Base-by-base conservation (phyloP, 345 rosid species). In the Anastatica hierochuntica region DNA sequence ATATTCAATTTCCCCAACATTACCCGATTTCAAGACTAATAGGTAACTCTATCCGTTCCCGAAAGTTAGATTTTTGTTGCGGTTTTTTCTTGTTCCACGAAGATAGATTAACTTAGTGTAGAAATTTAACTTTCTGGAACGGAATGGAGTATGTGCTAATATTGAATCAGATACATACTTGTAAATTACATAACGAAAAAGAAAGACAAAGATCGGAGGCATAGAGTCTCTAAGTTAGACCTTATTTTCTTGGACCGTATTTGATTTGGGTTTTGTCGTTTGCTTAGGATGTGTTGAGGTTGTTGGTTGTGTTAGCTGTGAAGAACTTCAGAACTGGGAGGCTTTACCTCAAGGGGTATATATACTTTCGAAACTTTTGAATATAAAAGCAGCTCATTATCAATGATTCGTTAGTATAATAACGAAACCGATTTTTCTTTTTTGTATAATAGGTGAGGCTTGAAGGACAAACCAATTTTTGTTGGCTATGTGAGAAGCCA, bases 401-500 rank as follows among this genome's bases (percentile, higher is more conserved):
- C 18, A 0, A 27, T 27, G 4, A 17, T 63, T 60, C 8, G 1
- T 10, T 52, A 13, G 5, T 44, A 38, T 43, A 33, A 9, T 37
- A 35, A 61, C 24, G 39, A 14, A 39, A 15, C 23, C 26, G 10
- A 3, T 14, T 5, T 1, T 69, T 53, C 58, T 67, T 3, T 31
- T 27, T 7, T 41, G 35, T 49, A 6, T 7, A 41, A 31, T 70
- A 84, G 98, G 96, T 79, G 60, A 76, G 96, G 74, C 76, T 90
- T 58, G 98, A 90, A 81, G 92, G 84, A 54, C 85, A 70, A 67
- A 80, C 92, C 4, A 72, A 84, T 43, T 84, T 77, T 66, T 87
- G 98, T 74, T 90, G 98, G 95, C 92, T 90, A 29, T 90, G 98
- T 49, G 96, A 88, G 60, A 56, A 73, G 38, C 94, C 96, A 53